Evolutionary conservation across 768 basidiomycete species (phyloP), one percentile per base, ranked within the genome.

Genomic region (Hydnomerulius pinastri): DNA sequence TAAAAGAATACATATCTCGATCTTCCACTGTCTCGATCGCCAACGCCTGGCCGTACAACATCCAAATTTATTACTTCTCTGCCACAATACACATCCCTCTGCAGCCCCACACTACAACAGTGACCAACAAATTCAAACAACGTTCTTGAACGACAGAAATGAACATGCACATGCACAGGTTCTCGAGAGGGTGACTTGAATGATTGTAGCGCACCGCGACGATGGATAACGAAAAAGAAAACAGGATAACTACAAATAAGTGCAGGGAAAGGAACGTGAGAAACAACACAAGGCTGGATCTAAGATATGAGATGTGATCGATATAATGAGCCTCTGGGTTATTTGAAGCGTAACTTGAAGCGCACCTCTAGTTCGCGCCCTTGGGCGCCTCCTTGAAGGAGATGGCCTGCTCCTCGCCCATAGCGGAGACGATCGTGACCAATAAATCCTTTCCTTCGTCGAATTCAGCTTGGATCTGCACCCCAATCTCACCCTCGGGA

Each of bases 371-470:
- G 46, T 13, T 49, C 46, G 48, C 13, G 48, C 77, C 78, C 75
- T 87, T 86, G 57, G 92, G 91, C 48, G 90, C 88, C 71, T 95
- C 93, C 82, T 98, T 96, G 72, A 46, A 83, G 59, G 90, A 86
- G 65, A 96, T 87, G 56, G 89, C 85, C 78, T 87, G 86, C 75
- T 97, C 94, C 75, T 98, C 93, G 54, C 78, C 80, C 95, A 98
- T 98, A 65, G 96, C 88, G 59, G 79, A 73, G 68, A 93, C 76
- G 66, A 93, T 83, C 60, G 91, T 94, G 71, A 95, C 83, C 51
- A 90, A 74, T 56, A 95, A 76, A 53, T 95, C 93, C 73, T 92
- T 92, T 71, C 89, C 92, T 0, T 77, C 85, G 0, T 97, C 90
- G 65, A 97, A 98, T 21, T 63, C 85, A 4, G 41, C 24, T 62